These are phyloP conservation scores for Lachancea mirantina DNA, from an alignment of 805 yeast genomes.

Conservation along the genomic window DNA sequence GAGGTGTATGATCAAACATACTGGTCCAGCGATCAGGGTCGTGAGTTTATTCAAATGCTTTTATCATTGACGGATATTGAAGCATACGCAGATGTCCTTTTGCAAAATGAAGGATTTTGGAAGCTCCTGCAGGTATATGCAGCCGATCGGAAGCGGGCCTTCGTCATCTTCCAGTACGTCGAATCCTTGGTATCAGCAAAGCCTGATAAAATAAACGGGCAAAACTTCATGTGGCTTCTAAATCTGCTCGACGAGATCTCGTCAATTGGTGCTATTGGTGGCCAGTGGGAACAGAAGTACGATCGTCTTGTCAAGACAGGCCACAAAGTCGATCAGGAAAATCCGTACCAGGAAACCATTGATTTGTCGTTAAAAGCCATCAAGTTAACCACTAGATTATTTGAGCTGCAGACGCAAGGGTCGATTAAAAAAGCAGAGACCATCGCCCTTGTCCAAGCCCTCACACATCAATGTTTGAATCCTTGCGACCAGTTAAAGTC, in stretches of 20 bases:
- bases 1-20: conserved; percentile 29
- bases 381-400: conserved; percentile 48
- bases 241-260: conserved; percentile 75
- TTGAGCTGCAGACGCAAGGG: conserved; percentile 29
- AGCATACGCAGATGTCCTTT: conserved; percentile 30
- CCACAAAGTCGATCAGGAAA: conserved; percentile 37
- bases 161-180: conserved; percentile 41
- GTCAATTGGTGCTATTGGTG: conserved; percentile 72
- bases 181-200: conserved; percentile 33
- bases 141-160: conserved; percentile 37
- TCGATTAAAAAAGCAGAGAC: conserved; percentile 30
- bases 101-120: conserved; percentile 52
- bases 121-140: conserved; percentile 43
- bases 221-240: conserved; percentile 56
- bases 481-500: conserved; percentile 74
- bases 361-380: conserved; percentile 56
- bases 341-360: conserved; percentile 49
- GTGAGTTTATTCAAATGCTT: conserved; percentile 39
- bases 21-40: conserved; percentile 38
- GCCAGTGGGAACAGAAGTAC: conserved; percentile 58
- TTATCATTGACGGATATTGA: conserved; percentile 27
- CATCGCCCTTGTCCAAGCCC: conserved; percentile 64
- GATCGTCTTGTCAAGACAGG: conserved; percentile 40
- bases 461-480: conserved; percentile 83
- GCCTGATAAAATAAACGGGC: conserved; percentile 34